phyloP scores from a whole-genome alignment of 345 rosid genomes.

The Turnera subulata region DNA sequence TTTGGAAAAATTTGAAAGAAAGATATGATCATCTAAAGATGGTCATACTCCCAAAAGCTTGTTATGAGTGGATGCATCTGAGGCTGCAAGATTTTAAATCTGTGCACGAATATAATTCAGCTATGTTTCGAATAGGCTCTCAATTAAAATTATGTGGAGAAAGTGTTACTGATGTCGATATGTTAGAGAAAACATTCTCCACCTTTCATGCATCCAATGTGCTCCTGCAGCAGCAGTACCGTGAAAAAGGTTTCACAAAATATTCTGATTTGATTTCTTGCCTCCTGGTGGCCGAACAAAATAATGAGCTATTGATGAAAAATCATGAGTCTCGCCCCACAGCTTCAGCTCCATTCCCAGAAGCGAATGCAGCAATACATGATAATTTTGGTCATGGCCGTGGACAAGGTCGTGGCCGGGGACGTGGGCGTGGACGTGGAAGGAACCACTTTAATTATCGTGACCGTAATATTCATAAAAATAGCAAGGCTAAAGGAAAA shows the following conservation, averaged over 20 bases:
- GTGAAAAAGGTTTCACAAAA: background rate
- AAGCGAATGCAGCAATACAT: background rate
- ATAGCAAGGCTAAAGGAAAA: no score
- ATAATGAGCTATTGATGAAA: slow-evolving; percentile 4
- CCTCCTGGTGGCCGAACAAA: background rate
- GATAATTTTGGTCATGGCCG: background rate
- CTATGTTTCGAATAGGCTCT: background rate
- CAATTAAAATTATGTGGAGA: background rate
- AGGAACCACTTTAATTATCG: no score
- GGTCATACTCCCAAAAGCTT: background rate
- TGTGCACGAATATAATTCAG: slow-evolving; percentile 1
- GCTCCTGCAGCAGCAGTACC: background rate
- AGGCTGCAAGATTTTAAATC: slow-evolving; percentile 5
- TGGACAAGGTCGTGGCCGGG: background rate
- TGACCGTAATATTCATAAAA: no score
- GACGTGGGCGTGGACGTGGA: no score
- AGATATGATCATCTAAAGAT: background rate
- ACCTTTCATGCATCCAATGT: background rate
- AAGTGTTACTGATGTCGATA: background rate
- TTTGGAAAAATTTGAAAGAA: background rate
- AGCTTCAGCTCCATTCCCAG: background rate
- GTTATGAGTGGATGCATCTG: background rate
- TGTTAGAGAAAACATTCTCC: background rate
- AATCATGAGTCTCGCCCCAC: background rate
- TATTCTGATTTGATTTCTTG: slow-evolving; percentile 1